Conservation (phyloP, 2,329 filamentous ascomycete species). For the Pseudogymnoascus destructans region DNA sequence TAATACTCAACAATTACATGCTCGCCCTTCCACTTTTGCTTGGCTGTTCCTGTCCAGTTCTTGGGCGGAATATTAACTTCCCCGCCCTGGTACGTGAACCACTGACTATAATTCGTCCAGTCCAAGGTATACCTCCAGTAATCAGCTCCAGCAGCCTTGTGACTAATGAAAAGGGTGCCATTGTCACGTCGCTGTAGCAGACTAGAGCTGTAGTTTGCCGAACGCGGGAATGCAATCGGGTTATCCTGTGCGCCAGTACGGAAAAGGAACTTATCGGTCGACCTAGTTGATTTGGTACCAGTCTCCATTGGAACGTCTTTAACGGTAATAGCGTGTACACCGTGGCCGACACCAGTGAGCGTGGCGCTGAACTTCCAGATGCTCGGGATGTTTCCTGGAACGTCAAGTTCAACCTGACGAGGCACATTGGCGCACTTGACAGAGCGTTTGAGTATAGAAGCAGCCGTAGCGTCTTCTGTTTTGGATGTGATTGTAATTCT, state of each 20-base stretch:
- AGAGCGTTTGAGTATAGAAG: conserved; percentile 30
- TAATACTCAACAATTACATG: conserved; percentile 52
- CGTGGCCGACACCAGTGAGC: conserved; percentile 43
- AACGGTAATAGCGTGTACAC: conserved; percentile 44
- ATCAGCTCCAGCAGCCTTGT: conserved; percentile 47
- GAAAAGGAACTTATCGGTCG: conserved; percentile 47
- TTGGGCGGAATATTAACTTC: conserved; percentile 36
- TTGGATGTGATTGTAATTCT: conserved; percentile 39
- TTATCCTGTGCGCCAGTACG: conserved; percentile 44
- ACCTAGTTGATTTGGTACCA: conserved; percentile 20
- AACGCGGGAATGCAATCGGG: conserved; percentile 42
- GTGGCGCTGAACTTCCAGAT: conserved; percentile 40
- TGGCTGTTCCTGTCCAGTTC: conserved; percentile 43
- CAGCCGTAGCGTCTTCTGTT: conserved; percentile 32
- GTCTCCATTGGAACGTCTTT: conserved; percentile 38
- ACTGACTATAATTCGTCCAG: conserved; percentile 31
- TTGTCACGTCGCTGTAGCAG: conserved; percentile 33
- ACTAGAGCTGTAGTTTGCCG: conserved; percentile 43
- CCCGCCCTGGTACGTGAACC: conserved; percentile 40
- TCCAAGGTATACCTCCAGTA: conserved; percentile 30
- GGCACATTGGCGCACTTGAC: conserved; percentile 30
- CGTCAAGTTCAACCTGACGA: conserved; percentile 27
- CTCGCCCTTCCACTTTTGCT: conserved; percentile 46
- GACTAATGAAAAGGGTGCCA: conserved; percentile 34
- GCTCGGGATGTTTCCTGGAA: conserved; percentile 39